Evolutionary conservation across 2,329 filamentous ascomycete species (phyloP), one percentile per base, ranked within the genome.

Genomic region (Fusarium pseudograminearum): DNA sequence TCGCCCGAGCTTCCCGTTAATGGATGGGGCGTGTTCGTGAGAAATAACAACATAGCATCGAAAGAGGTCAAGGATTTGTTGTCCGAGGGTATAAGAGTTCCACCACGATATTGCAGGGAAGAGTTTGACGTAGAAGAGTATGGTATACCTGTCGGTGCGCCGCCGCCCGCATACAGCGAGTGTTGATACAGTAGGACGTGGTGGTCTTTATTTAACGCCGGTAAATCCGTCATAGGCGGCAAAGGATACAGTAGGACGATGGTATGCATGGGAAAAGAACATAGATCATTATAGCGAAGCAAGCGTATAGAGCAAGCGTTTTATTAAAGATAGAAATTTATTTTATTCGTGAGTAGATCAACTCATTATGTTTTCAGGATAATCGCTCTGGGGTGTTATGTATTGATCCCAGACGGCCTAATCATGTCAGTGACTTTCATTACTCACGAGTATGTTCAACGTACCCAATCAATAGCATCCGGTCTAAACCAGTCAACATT

Each of bases 401-500:
- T 50, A 58, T 20, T 10, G 61, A 15, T 64, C 59, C 61, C 61
- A 64, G 4, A 44, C 22, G 12, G 28, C 59, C 61, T 64, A 15
- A 3, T 4, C 0, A 5, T 30, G 5, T 64, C 15, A 64, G 60
- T 1, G 11, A 0, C 3, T 2, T 1, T 2, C 7, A 14, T 1
- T 1, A 2, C 0, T 11, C 7, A 10, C 2, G 3, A 6, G 0
- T 1, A 1, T 5, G 3, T 4, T 11, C 24, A 11, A 18, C 42
- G 24, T n/a, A 64, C 61, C 61, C 61, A 64, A n/a, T 64, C 61
- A 34, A 64, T 64, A 3, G 59, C 33, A 22, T 64, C 61, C 0
- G 61, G 61, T 7, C 60, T 30, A 2, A 64, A 64, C 61, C 61
- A 64, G 26, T 64, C 61, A 2, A 64, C 61, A 7, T 58, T 64